Percentiles rank a stretch among this genome's conserved stretches.
Evolutionary conservation across 345 rosid species (phyloP).

Genomic region (Mangifera indica): DNA sequence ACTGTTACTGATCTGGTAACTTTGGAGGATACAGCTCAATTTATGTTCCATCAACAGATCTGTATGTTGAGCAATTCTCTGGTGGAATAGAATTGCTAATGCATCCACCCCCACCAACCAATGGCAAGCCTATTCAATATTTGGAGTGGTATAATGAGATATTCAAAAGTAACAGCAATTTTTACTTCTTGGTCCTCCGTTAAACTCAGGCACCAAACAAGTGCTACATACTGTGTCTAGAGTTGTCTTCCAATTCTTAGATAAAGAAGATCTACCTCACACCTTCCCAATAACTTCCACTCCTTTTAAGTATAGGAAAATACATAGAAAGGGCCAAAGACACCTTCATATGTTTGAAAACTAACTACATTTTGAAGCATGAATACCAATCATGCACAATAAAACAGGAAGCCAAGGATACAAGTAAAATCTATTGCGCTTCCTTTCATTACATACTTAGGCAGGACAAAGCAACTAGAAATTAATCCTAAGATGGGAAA

Average conservation of each 20-base stretch:
- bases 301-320: background rate
- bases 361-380: background rate
- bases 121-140: background rate
- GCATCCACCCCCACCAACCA: background rate
- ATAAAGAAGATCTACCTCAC: background rate
- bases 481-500: background rate
- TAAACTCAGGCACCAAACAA: background rate
- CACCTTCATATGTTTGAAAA: background rate
- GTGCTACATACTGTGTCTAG: background rate
- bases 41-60: background rate
- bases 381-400: background rate
- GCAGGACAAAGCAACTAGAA: background rate
- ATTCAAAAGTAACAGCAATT: background rate
- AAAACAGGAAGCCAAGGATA: background rate
- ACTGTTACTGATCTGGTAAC: background rate
- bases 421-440: no score
- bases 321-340: background rate
- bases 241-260: background rate
- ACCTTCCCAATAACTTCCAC: background rate
- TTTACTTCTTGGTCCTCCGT: background rate
- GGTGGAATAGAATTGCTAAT: background rate
- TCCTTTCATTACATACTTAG: conserved; percentile 1
- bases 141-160: background rate
- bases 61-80: conserved; percentile 2
- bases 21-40: background rate